These are phyloP conservation scores for Neurospora pannonica DNA, from an alignment of 495 filamentous ascomycete genomes.

Conservation along the genomic window DNA sequence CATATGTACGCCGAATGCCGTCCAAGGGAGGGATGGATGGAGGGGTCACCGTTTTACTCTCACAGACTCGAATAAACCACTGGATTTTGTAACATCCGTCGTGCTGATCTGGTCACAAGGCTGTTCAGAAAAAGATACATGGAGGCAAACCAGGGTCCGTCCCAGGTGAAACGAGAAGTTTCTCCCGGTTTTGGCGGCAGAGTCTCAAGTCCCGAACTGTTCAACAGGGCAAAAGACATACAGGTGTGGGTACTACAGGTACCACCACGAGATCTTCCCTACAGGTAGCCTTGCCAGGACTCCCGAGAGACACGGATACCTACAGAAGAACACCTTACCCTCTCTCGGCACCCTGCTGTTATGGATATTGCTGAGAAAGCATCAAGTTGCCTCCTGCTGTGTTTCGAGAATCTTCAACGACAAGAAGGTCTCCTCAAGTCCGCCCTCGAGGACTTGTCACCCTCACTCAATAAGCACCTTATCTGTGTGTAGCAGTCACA, in stretches of 20 bases:
- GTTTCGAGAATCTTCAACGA: background rate
- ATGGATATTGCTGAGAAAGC: background rate
- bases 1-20: background rate
- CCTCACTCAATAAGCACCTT: background rate
- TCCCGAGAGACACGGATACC: background rate
- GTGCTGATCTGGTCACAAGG: constrained; percentile 5
- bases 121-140: background rate
- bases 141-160: background rate
- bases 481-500: background rate
- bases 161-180: background rate
- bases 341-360: background rate
- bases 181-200: background rate
- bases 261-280: background rate
- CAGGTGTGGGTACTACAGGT: background rate
- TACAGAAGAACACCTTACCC: background rate
- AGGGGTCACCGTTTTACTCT: background rate
- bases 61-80: background rate
- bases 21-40: background rate
- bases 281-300: background rate
- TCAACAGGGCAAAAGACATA: background rate
- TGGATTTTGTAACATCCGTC: background rate
- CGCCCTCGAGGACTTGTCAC: background rate
- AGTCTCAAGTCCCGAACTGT: background rate
- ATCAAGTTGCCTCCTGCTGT: background rate
- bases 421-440: background rate